phyloP scores from a whole-genome alignment of 768 basidiomycete species.

The Leccinum imitatum region DNA sequence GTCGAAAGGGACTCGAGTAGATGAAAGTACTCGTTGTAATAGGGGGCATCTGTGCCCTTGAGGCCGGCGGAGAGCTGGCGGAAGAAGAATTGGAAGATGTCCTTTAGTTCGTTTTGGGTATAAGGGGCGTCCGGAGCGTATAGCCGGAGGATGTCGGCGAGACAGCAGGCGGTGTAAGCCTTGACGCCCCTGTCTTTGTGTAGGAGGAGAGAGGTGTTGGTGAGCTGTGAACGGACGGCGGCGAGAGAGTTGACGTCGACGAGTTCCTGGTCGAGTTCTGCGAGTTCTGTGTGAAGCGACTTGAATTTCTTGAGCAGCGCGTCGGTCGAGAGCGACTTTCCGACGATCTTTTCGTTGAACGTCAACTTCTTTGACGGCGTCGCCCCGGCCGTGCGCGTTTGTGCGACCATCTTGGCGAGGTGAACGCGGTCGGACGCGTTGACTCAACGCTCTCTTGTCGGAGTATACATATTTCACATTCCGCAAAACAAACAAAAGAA shows the following conservation, averaged over 20 bases:
- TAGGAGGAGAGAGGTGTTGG: conserved; percentile 75
- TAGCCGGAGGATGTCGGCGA: conserved; percentile 89
- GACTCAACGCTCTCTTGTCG: conserved; percentile 19
- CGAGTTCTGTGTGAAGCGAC: conserved; percentile 71
- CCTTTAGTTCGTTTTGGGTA: conserved; percentile 81
- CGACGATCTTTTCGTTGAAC: conserved; percentile 82
- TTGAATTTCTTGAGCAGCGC: conserved; percentile 84
- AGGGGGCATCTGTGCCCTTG: conserved; percentile 74
- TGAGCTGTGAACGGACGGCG: conserved; percentile 73
- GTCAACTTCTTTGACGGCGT: conserved; percentile 58
- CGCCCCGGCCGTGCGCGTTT: conserved; percentile 59
- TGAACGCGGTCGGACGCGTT: conserved; percentile 1
- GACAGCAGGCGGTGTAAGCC: conserved; percentile 90
- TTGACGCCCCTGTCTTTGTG: conserved; percentile 97
- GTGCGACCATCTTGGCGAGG: conserved; percentile 58
- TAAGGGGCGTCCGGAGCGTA: conserved; percentile 98
- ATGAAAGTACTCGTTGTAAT: conserved; percentile 92
- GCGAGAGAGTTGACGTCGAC: conserved; percentile 75
- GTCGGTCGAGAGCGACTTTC: conserved; percentile 78
- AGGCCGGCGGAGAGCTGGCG: conserved; percentile 76
- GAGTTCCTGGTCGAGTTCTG: conserved; percentile 82
- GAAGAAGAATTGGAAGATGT: conserved; percentile 97
- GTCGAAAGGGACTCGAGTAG: conserved; percentile 91
- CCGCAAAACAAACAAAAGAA: too few relatives aligned
- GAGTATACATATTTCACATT: conserved; percentile 3